Evolutionary conservation across 495 filamentous ascomycete species (phyloP), one percentile per base, ranked within the genome.

Genomic region (Stereocaulon alpinum): DNA sequence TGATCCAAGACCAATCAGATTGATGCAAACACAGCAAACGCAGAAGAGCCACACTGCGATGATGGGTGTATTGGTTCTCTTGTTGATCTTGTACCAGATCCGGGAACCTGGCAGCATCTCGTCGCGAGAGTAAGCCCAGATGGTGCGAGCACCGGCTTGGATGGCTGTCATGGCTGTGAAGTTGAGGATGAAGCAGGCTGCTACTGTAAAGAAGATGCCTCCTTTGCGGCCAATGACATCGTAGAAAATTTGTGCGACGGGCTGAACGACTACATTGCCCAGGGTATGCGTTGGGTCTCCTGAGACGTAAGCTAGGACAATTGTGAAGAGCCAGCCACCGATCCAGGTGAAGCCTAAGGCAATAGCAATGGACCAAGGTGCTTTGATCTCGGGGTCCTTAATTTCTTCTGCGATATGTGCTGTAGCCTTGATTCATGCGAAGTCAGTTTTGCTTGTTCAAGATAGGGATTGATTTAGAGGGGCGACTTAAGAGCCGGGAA

Each of bases 401-500:
- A 84, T 82, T 65, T 86, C 83, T 68, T 86, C 83, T 20, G 82
- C 76, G 53, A 84, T 84, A 56, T 82, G 80, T 3, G 80, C 78
- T 12, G 79, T 82, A 24, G 24, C 24, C 24, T 24, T 24, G 24
- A 3, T 24, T 1, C 24, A 24, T 24, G 3, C 24, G 24, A 24
- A 24, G 24, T 24, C 24, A 24, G 24, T 24, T 24, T 24, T 24
- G 24, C 24, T 24, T 24, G 24, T 24, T 24, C 3, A 3, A 24
- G 3, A 24, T 24, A 3, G 24, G 24, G 1, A 3, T 24, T 1
- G 24, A 24, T 24, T 24, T 24, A 1, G 3, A 24, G 24, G 3
- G 24, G 24, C 3, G 24, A 24, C 24, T 24, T 3, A 24, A 24
- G 24, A 24, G 24, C 24, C 24, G 3, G 24, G 24, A 24, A 24